Base-by-base conservation (phyloP, 768 basidiomycete species). In the Termitomyces sp. region DNA sequence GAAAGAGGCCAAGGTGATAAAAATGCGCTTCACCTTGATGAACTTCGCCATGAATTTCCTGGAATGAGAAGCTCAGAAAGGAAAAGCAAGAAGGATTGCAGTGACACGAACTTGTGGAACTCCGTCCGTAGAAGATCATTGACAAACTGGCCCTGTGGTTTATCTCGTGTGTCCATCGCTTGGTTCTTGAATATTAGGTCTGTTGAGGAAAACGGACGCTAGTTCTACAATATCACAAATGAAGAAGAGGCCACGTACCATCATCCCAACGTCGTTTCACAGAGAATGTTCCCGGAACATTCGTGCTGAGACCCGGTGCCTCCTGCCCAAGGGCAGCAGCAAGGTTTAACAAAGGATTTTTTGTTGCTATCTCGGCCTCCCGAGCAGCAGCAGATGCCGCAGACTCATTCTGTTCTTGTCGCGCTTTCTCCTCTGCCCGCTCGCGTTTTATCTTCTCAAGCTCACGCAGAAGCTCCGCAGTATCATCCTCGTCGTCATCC, bases 401-500 rank as follows among this genome's bases (percentile, higher is more conserved):
- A 7, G 85, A 82, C 66, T 90, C 83, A 69, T 94, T 94, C 45
- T 80, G 80, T 46, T 97, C 96, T 72, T 86, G 79, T 48, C 91
- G 81, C 40, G 83, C 89, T 70, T 94, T 94, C 75, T 98, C 97
- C 68, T 91, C 96, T 12, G 96, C 96, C 11, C 96, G 84, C 70
- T 98, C 96, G 51, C 89, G 89, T 75, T 97, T 98, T 67, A 98
- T 98, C 79, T 96, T 98, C 75, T 97, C 96, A n/a, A 99, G 81
- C 73, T 99, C 97, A 28, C 94, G 88, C 63, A 99, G 79, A 24
- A 99, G 81, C 68, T 97, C 96, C 0, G 94, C 94, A 0, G 94
- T 94, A 57, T 96, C 94, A 67, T 94, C 92, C 64, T 96, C 95
- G 9, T 92, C 91, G 18, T 90, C 84, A 12, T 79, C 78, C 0